Evolutionary conservation across 768 basidiomycete genomes (phyloP).

Genomic region (Termitomyces sp.): DNA sequence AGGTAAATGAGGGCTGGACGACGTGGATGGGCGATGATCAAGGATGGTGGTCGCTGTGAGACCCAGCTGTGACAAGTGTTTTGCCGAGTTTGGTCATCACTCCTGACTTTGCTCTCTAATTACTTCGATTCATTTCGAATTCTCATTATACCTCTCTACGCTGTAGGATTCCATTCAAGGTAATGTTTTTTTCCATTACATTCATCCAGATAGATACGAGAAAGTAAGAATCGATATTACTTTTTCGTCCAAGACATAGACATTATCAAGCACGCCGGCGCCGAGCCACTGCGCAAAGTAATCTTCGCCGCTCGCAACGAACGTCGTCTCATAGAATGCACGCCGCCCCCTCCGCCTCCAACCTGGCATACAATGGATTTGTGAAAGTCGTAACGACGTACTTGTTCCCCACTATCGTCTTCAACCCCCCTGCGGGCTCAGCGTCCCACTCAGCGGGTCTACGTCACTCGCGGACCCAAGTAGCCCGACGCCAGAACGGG

Average conservation of each 20-base stretch:
- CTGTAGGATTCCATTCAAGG: too few species aligned
- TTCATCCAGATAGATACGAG: too few species aligned
- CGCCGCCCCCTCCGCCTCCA: slow-evolving; percentile 28
- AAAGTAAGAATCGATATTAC: too few species aligned
- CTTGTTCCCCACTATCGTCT: slow-evolving; percentile 31
- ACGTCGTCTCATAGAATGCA: slow-evolving; percentile 33
- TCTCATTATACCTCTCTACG: too few species aligned
- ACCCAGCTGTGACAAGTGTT: not conserved
- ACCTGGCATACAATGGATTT: slow-evolving; percentile 34
- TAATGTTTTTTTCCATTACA: too few species aligned
- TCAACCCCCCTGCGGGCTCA: slow-evolving; percentile 28
- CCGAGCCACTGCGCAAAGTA: slow-evolving; percentile 35
- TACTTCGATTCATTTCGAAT: too few species aligned
- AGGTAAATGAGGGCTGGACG: not conserved
- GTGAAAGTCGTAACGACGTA: slow-evolving; percentile 44
- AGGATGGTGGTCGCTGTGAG: not conserved
- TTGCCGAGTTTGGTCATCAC: not conserved
- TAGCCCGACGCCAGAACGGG: slow-evolving; percentile 39
- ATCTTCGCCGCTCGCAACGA: slow-evolving; percentile 24
- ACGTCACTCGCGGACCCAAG: slow-evolving; percentile 39
- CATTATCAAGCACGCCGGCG: slow-evolving; percentile 49
- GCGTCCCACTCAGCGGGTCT: slow-evolving; percentile 36
- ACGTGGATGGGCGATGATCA: not conserved
- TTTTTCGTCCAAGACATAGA: slow-evolving; percentile 15
- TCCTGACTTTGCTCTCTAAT: too few species aligned